phyloP scores from a whole-genome alignment of 2,329 filamentous ascomycete genomes.

The Trichoderma polysporum region DNA sequence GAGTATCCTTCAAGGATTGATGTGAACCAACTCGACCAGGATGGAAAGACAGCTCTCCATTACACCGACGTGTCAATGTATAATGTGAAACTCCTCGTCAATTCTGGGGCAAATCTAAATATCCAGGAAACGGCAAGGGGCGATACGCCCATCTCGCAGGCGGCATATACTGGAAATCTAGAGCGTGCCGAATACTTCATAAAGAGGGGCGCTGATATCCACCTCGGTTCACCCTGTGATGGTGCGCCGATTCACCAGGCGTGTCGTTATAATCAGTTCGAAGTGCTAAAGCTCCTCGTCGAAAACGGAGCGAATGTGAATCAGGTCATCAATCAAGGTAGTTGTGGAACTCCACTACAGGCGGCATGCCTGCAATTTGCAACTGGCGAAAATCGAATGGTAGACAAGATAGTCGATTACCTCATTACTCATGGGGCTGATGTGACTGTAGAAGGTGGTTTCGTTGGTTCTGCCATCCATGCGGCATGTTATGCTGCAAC shows the following conservation, averaged over 20 bases:
- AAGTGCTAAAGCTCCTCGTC: conserved; percentile 9
- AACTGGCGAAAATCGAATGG: neutral
- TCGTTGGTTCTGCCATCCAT: conserved; percentile 22
- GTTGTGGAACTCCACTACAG: conserved; percentile 16
- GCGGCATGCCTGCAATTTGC: conserved; percentile 1
- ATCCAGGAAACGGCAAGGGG: neutral
- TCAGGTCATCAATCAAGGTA: neutral
- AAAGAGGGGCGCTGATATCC: conserved; percentile 16
- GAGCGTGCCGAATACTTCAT: conserved; percentile 19
- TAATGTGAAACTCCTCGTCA: conserved; percentile 17
- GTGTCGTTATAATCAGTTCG: neutral
- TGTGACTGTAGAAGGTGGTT: conserved; percentile 22
- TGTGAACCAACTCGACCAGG: neutral
- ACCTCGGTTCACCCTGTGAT: conserved; percentile 16
- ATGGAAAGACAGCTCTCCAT: conserved; percentile 7
- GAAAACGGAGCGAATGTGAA: conserved; percentile 20
- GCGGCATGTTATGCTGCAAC: conserved; percentile 24
- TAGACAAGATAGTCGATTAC: conserved; percentile 27
- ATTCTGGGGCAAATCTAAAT: conserved; percentile 14
- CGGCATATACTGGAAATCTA: neutral
- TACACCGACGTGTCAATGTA: neutral
- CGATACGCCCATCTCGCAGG: conserved; percentile 10
- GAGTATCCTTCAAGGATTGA: conserved; percentile 20
- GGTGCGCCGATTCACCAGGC: conserved; percentile 17
- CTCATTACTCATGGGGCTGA: conserved; percentile 26